Evolutionary conservation across 805 yeast genomes (phyloP).

Genomic region (Candida sithepensis): DNA sequence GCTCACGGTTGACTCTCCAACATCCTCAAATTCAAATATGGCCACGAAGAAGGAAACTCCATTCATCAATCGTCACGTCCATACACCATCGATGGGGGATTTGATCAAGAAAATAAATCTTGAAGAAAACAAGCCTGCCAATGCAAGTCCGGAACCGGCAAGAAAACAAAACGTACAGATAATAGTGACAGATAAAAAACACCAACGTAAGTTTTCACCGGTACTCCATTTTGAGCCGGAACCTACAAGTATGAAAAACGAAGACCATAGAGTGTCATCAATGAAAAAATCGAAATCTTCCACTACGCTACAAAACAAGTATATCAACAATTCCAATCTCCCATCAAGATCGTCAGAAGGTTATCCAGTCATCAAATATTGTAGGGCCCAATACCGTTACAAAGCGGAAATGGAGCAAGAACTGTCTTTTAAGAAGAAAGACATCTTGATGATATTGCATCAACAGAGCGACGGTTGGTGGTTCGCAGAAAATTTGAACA

Average conservation of each 20-base stretch:
- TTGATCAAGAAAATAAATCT: constrained; percentile 8
- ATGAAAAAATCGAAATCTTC: constrained; percentile 30
- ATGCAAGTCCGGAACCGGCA: background rate
- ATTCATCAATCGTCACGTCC: background rate
- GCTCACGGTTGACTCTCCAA: constrained; percentile 12
- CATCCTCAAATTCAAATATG: background rate
- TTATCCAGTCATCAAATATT: constrained; percentile 47
- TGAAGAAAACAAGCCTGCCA: background rate
- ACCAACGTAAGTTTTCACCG: constrained; percentile 3
- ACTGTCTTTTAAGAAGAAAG: constrained; percentile 55
- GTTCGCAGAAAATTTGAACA: constrained; percentile 56
- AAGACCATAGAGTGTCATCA: constrained; percentile 6
- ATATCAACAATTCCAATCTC: constrained; percentile 27
- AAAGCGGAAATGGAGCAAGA: constrained; percentile 60
- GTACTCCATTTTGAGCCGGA: background rate
- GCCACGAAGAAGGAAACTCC: background rate
- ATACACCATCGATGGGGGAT: constrained; percentile 7
- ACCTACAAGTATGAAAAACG: background rate
- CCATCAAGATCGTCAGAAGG: constrained; percentile 53
- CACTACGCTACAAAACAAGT: constrained; percentile 21
- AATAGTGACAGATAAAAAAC: background rate
- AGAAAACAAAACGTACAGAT: background rate
- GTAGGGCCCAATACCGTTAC: constrained; percentile 55
- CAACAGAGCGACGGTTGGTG: constrained; percentile 75
- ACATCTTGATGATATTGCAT: constrained; percentile 46